Evolutionary conservation across 768 basidiomycete species (phyloP).

Genomic region (Tubosaeta brunneosetosa): DNA sequence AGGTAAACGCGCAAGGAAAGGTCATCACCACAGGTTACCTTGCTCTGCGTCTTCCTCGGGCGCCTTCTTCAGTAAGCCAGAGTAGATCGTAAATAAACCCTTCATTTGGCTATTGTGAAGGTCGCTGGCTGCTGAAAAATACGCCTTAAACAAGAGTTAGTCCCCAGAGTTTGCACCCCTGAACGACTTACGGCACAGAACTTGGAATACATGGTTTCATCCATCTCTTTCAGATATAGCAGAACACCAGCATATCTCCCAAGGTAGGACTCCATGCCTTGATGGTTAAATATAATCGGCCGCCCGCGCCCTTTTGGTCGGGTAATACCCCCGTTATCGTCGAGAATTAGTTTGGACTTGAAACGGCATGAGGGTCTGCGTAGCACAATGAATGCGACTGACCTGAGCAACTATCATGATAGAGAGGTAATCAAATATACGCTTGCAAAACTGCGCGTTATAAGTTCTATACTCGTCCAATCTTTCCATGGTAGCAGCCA

Average conservation of each 20-base stretch:
- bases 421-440: conserved; percentile 81
- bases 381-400: conserved; percentile 12
- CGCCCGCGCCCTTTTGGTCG: conserved; percentile 39
- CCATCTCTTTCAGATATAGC: conserved; percentile 95
- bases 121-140: conserved; percentile 82
- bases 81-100: conserved; percentile 56
- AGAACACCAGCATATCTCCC: conserved; percentile 87
- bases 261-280: conserved; percentile 73
- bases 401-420: conserved; percentile 93
- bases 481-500: conserved; percentile 96
- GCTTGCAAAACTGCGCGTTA: conserved; percentile 90
- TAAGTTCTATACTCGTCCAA: conserved; percentile 87
- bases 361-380: conserved; percentile 7
- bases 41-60: conserved; percentile 72
- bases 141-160: conserved; percentile 53
- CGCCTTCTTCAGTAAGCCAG: conserved; percentile 57
- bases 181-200: conserved; percentile 74
- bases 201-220: conserved; percentile 80
- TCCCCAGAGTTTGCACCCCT: not conserved
- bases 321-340: conserved; percentile 56
- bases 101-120: conserved; percentile 81
- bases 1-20: conserved; percentile 1
- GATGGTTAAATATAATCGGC: conserved; percentile 57
- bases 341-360: conserved; percentile 66
- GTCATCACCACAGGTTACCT: conserved; percentile 37